A percentile compares a stretch with the other conserved stretches of the same genome.
Conservation (phyloP, 2,329 filamentous ascomycete species). For the Apiospora koreana region DNA sequence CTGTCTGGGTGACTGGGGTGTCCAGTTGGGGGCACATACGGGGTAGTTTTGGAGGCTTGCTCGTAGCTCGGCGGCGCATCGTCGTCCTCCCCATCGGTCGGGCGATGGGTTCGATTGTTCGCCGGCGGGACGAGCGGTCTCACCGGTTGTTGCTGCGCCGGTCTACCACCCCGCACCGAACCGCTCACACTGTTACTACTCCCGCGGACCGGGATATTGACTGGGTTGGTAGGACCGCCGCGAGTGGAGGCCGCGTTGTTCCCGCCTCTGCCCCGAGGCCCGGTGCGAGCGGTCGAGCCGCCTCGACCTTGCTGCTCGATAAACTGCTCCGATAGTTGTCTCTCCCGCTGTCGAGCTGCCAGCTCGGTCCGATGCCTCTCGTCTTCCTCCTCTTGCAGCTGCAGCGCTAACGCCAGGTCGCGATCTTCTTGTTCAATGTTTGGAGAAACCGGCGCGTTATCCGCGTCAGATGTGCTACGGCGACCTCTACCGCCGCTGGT, state of each 20-base stretch:
- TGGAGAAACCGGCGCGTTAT: constrained; percentile 35
- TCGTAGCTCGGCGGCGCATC: constrained; percentile 61
- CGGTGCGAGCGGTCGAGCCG: constrained; percentile 21
- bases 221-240: constrained; percentile 23
- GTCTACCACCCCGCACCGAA: constrained; percentile 21
- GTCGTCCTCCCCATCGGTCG: constrained; percentile 42
- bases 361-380: constrained; percentile 67
- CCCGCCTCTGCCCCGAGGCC: constrained; percentile 21
- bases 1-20: constrained; percentile 51
- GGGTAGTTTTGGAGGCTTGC: constrained; percentile 52
- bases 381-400: constrained; percentile 94
- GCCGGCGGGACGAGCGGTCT: constrained; percentile 48
- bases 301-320: constrained; percentile 63
- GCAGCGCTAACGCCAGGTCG: constrained; percentile 83
- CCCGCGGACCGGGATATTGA: constrained; percentile 21
- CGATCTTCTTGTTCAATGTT: constrained; percentile 75
- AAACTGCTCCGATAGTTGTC: constrained; percentile 67
- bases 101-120: constrained; percentile 36
- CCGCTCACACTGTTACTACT: constrained; percentile 12
- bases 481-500: constrained; percentile 35
- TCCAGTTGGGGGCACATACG: constrained; percentile 53
- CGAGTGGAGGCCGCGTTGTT: constrained; percentile 25
- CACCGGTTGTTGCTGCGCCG: constrained; percentile 38
- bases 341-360: constrained; percentile 65
- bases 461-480: constrained; percentile 18